Evolutionary conservation across 2,329 filamentous ascomycete genomes (phyloP), one percentile per base, ranked within the genome.

Genomic region (Teratosphaeriaceae sp.): DNA sequence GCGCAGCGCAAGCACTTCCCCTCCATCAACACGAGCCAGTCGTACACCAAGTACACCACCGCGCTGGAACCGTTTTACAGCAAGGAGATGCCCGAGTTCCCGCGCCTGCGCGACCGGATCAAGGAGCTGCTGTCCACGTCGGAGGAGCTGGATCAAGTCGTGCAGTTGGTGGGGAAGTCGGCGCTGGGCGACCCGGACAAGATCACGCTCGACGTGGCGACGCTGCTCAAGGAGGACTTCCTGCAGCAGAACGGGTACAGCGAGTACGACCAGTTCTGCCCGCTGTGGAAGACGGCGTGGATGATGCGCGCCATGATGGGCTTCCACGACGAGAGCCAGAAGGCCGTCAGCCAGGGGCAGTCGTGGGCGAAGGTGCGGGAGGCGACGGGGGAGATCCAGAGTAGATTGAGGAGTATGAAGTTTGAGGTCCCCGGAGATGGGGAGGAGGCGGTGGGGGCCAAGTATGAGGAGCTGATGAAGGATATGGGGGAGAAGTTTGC

Each of bases 261-360:
- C 55, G 88, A 97, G 69, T 97, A 98, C 65, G 92, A 98, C 64
- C 89, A 97, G 72, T 98, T 94, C 80, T 98, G 92, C 64, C 92
- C 92, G 38, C 79, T 98, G 61, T 98, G 92, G 92, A 98, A 98
- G 83, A 98, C 92, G 0, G 85, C 94, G 67, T 33, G 38, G 84
- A 97, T 98, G 92, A 98, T 98, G 92, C 96, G 94, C 79, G 84
- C 88, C 52, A 97, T 98, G 82, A 86, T 98, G 75, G 86, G 84
- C 45, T 98, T 90, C 79, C 88, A 96, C 65, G 94, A 98, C 60
- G 92, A 98, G 74, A 83, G 88, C 19, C 90, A 97, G 67, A 97
- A 96, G 79, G 88, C 88, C 5, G 79, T 98, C 62, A 77, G 85
- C 5, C 88, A 95, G 67, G 92, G 92, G 48, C 85, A 90, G 69